Conservation (phyloP, 176 grass and related monocot species). For the Neostapfia colusana region DNA sequence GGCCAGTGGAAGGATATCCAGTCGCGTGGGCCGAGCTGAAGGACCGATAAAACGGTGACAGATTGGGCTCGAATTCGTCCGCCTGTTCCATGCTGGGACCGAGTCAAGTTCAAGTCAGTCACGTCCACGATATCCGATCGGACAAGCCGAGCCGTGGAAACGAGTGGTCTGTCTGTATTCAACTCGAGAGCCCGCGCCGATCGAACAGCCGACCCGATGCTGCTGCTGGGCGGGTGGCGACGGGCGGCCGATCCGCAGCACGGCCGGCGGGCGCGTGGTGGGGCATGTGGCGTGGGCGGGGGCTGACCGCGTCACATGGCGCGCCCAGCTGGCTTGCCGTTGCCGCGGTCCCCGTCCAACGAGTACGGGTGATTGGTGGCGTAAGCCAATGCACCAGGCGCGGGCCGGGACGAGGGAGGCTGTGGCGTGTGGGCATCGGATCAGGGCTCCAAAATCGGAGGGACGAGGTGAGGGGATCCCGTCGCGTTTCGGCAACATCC, state of each 20-base stretch:
- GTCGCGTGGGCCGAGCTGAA: not conserved
- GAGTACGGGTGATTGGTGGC: not conserved
- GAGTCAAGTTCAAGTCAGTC: no score
- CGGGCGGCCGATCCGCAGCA: not conserved
- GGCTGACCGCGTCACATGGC: conserved; percentile 9
- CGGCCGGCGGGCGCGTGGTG: not conserved
- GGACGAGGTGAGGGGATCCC: not conserved
- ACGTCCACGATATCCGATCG: no score
- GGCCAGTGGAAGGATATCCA: not conserved
- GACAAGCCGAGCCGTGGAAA: no score
- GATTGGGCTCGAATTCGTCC: no score
- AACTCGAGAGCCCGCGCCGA: not conserved
- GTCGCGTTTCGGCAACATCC: not conserved
- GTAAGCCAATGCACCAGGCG: no score
- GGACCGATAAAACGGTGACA: not conserved
- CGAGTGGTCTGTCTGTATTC: not conserved
- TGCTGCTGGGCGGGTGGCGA: not conserved
- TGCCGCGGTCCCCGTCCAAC: not conserved
- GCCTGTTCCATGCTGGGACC: no score
- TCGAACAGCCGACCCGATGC: not conserved
- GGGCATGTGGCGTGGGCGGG: conserved; percentile 1
- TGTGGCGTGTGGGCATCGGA: no score
- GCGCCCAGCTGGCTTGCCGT: not conserved
- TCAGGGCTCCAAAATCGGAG: no score
- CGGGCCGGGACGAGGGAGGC: no score